Conservation (phyloP, 768 basidiomycete genomes). For the Auriscalpium orientale region DNA sequence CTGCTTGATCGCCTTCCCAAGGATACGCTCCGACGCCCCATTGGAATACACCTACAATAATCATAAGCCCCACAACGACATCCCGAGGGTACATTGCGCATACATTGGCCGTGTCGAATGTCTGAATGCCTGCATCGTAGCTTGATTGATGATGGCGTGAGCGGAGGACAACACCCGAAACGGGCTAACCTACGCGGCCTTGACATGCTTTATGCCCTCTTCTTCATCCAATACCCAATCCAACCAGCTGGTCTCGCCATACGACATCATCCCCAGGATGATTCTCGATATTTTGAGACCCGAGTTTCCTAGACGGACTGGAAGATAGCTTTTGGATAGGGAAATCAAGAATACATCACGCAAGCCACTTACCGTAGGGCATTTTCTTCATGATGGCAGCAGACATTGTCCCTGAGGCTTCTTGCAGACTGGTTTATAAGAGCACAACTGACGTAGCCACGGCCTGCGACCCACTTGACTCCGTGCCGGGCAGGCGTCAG, state of each 20-base stretch:
- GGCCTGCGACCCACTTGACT: too few species aligned
- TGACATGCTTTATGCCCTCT: slow-evolving; percentile 32
- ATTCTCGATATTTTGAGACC: slow-evolving; percentile 23
- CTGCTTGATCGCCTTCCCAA: slow-evolving; percentile 41
- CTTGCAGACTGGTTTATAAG: too few species aligned
- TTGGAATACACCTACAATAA: slow-evolving; percentile 27
- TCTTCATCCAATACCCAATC: slow-evolving; percentile 32
- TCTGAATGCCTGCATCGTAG: slow-evolving; percentile 33
- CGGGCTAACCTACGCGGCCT: slow-evolving; percentile 28
- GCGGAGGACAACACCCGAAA: background rate
- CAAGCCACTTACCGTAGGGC: background rate
- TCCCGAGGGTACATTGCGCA: background rate
- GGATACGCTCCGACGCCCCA: slow-evolving; percentile 35
- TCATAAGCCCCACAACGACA: background rate
- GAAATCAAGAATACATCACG: background rate
- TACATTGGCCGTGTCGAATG: slow-evolving; percentile 31
- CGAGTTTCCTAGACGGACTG: slow-evolving; percentile 24
- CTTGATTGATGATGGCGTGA: background rate
- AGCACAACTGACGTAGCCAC: too few species aligned
- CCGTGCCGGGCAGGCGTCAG: too few species aligned
- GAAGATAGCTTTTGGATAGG: background rate
- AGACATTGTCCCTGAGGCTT: too few species aligned
- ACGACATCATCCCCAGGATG: slow-evolving; percentile 29
- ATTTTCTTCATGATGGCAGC: background rate
- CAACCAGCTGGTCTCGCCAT: slow-evolving; percentile 24